Conservation (phyloP, 305 asterid genomes). For the Plantago coronopus region DNA sequence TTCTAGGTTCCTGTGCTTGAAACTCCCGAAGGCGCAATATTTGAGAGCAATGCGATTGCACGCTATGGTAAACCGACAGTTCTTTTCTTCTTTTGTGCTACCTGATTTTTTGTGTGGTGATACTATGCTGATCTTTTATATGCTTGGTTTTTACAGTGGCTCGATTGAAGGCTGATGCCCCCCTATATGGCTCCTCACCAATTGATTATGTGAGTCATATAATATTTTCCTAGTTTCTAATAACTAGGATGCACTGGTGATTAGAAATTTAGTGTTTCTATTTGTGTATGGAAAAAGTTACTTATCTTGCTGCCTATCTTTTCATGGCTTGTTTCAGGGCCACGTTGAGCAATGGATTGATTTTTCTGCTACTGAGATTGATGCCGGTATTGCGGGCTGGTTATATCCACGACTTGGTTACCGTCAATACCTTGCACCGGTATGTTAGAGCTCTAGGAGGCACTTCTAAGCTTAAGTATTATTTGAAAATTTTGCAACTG, state of each 20-base stretch:
- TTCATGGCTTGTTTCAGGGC: constrained; percentile 33
- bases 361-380: constrained; percentile 63
- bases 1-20: constrained; percentile 72
- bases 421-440: constrained; percentile 43
- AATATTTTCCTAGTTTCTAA: not conserved
- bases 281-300: not conserved
- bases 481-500: not conserved
- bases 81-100: not conserved
- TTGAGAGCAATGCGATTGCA: constrained; percentile 84
- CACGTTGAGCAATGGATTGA: constrained; percentile 79
- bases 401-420: constrained; percentile 63
- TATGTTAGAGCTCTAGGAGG: constrained; percentile 25
- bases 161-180: constrained; percentile 42
- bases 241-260: not conserved
- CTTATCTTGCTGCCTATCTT: constrained; percentile 7
- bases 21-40: constrained; percentile 74
- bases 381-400: constrained; percentile 46
- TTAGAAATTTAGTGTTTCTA: not conserved
- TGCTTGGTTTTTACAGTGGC: constrained; percentile 36
- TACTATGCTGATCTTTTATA: constrained; percentile 18
- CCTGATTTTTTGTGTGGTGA: not conserved
- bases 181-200: constrained; percentile 57
- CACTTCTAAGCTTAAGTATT: not conserved
- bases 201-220: constrained; percentile 54
- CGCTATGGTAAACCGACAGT: constrained; percentile 46